Percentiles rank a stretch among this genome's conserved stretches.
phyloP scores from a whole-genome alignment of 306 rosid genomes.

The Amphicarpaea edgeworthii region DNA sequence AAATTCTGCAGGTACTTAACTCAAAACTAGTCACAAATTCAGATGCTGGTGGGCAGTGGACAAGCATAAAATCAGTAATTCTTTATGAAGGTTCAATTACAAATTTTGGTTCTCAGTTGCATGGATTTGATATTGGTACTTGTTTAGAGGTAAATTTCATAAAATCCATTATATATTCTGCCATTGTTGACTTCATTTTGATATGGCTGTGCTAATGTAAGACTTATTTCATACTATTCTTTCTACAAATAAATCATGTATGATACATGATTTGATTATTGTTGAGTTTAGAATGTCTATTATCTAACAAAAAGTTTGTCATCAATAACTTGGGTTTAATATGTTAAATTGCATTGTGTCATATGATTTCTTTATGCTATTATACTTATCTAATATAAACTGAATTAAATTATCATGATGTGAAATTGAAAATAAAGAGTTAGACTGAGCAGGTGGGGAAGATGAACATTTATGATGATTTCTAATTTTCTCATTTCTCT shows the following conservation, averaged over 20 bases:
- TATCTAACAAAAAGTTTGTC: slow-evolving; percentile 26
- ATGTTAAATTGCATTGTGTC: slow-evolving; percentile 9
- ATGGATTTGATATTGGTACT: slow-evolving; percentile 90
- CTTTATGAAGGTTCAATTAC: slow-evolving; percentile 95
- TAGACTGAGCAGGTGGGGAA: slow-evolving; percentile 2
- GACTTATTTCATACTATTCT: slow-evolving; percentile 1
- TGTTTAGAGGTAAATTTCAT: slow-evolving; percentile 85
- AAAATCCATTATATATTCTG: slow-evolving; percentile 14
- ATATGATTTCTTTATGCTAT: slow-evolving; percentile 3
- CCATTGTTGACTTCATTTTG: slow-evolving; percentile 32
- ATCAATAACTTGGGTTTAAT: slow-evolving; percentile 25
- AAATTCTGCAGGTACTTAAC: slow-evolving; percentile 72
- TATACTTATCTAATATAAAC: background rate
- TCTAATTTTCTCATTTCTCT: background rate
- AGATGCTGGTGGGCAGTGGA: slow-evolving; percentile 44
- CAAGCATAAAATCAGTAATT: slow-evolving; percentile 62
- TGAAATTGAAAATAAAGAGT: slow-evolving; percentile 16
- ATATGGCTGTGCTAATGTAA: background rate
- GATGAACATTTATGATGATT: background rate
- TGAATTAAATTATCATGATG: slow-evolving; percentile 24
- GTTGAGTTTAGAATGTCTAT: slow-evolving; percentile 4
- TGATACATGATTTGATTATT: slow-evolving; percentile 13
- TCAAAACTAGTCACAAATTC: slow-evolving; percentile 67
- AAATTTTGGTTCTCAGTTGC: slow-evolving; percentile 68
- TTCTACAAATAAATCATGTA: slow-evolving; percentile 20